These are phyloP conservation scores for Acer yangbiense DNA, from an alignment of 345 rosid genomes.

Conservation along the genomic window DNA sequence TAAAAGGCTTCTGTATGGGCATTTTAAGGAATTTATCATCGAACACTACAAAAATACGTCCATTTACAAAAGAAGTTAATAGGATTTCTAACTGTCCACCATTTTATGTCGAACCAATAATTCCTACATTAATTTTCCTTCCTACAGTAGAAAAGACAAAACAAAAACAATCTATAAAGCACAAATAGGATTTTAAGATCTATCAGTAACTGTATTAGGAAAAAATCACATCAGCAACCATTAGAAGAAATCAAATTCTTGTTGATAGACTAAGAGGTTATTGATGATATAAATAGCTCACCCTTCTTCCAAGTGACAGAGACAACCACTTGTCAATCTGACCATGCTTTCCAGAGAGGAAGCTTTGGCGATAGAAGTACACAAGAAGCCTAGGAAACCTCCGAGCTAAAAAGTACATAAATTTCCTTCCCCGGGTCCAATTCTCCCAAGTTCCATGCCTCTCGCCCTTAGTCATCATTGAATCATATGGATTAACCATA, in stretches of 20 bases:
- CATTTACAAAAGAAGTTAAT: background rate
- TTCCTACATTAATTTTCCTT: background rate
- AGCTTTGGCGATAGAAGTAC: constrained; percentile 48
- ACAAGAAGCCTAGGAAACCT: constrained; percentile 56
- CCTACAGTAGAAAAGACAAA: background rate
- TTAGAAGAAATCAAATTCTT: background rate
- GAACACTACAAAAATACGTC: background rate
- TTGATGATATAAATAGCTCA: constrained; percentile 27
- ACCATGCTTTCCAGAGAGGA: constrained; percentile 68
- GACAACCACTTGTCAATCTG: constrained; percentile 69
- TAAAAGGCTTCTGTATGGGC: background rate
- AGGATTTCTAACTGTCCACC: background rate
- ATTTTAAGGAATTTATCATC: background rate
- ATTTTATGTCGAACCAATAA: background rate
- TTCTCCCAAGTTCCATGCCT: constrained; percentile 53
- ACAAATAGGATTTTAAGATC: too few relatives aligned
- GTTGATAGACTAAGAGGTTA: background rate
- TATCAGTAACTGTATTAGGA: too few relatives aligned
- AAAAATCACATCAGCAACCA: background rate
- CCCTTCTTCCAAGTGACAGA: constrained; percentile 57
- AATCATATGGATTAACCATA: constrained; percentile 68
- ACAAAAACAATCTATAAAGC: too few relatives aligned
- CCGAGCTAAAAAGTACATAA: constrained; percentile 63
- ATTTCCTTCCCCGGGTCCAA: constrained; percentile 58
- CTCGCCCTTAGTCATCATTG: constrained; percentile 57